A percentile compares a stretch with the other conserved stretches of the same genome.
These are phyloP conservation scores for Tolypocladium endophyticum DNA, from an alignment of 2,329 filamentous ascomycete species.

Conservation along the genomic window DNA sequence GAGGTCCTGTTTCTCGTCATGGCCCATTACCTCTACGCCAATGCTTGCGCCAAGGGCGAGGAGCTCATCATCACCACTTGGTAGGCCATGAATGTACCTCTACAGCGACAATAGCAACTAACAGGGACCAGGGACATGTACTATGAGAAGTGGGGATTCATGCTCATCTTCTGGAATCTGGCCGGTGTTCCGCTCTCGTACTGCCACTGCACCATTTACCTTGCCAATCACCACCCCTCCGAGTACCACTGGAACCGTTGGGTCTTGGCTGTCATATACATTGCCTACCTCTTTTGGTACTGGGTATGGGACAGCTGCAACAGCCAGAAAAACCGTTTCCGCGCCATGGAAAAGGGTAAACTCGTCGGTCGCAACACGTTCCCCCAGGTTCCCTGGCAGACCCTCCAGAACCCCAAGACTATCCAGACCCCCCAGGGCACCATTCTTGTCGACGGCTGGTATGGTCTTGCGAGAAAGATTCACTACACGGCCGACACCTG, in stretches of 20 bases:
- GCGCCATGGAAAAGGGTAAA: constrained; percentile 66
- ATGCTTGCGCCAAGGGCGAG: constrained; percentile 85
- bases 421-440: constrained; percentile 64
- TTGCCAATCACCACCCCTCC: constrained; percentile 71
- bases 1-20: constrained; percentile 77
- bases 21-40: constrained; percentile 86
- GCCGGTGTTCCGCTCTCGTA: constrained; percentile 84
- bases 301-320: constrained; percentile 90
- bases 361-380: constrained; percentile 65
- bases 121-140: constrained; percentile 62
- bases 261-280: constrained; percentile 53
- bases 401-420: constrained; percentile 66
- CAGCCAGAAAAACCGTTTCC: constrained; percentile 89
- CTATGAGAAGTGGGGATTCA: constrained; percentile 94
- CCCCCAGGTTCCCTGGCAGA: constrained; percentile 84
- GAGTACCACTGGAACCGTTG: constrained; percentile 68
- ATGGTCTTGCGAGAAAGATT: constrained; percentile 57
- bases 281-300: constrained; percentile 72
- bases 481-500: constrained; percentile 39
- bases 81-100: constrained; percentile 13
- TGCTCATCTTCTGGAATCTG: constrained; percentile 97
- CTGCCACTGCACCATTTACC: constrained; percentile 86
- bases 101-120: neutral
- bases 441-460: constrained; percentile 80
- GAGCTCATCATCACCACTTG: constrained; percentile 84